Conservation (phyloP, 139 green algal genomes). For the Axilococcus clingmanii region DNA sequence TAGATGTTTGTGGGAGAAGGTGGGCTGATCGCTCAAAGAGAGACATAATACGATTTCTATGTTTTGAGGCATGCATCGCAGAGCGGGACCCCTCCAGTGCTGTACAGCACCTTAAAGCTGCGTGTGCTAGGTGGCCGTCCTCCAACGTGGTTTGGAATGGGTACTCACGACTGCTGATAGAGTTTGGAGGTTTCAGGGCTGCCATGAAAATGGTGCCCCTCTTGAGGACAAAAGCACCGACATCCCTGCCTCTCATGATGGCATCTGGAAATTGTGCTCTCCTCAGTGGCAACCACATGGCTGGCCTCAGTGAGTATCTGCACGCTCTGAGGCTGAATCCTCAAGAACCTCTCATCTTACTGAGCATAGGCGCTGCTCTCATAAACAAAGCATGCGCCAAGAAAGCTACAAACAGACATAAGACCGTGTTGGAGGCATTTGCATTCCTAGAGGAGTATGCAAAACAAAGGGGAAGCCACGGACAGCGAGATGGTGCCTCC, state of each 20-base stretch:
- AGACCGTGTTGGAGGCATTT: conserved; percentile 57
- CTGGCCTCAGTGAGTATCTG: conserved; percentile 55
- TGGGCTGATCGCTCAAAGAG: conserved; percentile 12
- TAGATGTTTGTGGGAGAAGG: background rate
- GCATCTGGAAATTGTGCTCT: conserved; percentile 43
- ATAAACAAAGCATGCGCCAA: conserved; percentile 28
- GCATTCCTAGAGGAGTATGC: conserved; percentile 57
- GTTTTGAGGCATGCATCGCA: too few relatives aligned
- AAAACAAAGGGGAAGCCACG: background rate
- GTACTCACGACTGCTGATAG: conserved; percentile 26
- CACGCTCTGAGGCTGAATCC: conserved; percentile 41
- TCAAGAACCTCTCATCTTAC: conserved; percentile 49
- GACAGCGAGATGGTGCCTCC: too few relatives aligned
- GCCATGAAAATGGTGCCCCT: conserved; percentile 23
- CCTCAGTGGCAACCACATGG: conserved; percentile 19
- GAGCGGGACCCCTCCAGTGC: conserved; percentile 8
- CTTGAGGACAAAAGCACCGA: conserved; percentile 26
- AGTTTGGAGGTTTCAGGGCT: conserved; percentile 5
- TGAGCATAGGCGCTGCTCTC: conserved; percentile 43
- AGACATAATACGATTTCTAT: conserved; percentile 29
- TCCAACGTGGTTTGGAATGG: conserved; percentile 41
- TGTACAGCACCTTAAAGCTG: conserved; percentile 13
- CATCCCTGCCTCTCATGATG: conserved; percentile 35
- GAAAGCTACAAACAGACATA: conserved; percentile 39
- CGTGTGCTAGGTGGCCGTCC: conserved; percentile 24